Base-by-base conservation (phyloP, 2,329 filamentous ascomycete genomes). In the Calonectria pauciramosa region DNA sequence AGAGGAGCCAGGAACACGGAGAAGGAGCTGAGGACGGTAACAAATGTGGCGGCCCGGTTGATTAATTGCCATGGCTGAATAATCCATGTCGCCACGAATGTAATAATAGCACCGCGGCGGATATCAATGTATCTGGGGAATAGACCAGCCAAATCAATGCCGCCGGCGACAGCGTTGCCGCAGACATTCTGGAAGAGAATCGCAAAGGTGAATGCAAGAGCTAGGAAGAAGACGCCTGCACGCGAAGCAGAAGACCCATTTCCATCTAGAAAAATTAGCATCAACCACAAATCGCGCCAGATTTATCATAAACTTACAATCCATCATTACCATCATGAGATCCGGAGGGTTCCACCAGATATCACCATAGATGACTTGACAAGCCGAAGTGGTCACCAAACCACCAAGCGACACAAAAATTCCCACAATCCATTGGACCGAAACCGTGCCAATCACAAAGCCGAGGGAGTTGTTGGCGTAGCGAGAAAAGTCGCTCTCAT, bases 31-130 rank as follows among this genome's bases (percentile, higher is more conserved):
- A 81, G 75, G 2, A 82, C 81, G 1, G 77, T 75, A 3, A 83
- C 75, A 30, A 83, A 83, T 0, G 78, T 76, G 32, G 76, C 76
- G 1, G 82, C 81, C 0, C 74, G 77, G 72, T 82, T 83, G 60
- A 82, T 79, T n/a, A 83, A 77, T 70, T 82, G 76, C 81, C 82
- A 83, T 1, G 82, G 82, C 60, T 82, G 79, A 16, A 83, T 80
- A 23, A 79, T 75, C 79, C 78, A 82, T 0, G 79, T 77, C 0
- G 77, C 67, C 0, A 80, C 28, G 16, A 80, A 78, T 0, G 78
- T 79, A 16, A 83, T 76, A 5, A 82, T 44, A 1, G 81, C 79
- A 1, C 82, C 82, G 2, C 81, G 82, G 11, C 75, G 76, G 65
- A 83, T 83, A 34, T 80, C 77, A 59, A 83, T 79, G 65, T 79